phyloP scores from a whole-genome alignment of 208 protist species.

The Acanthamoeba castellanii region DNA sequence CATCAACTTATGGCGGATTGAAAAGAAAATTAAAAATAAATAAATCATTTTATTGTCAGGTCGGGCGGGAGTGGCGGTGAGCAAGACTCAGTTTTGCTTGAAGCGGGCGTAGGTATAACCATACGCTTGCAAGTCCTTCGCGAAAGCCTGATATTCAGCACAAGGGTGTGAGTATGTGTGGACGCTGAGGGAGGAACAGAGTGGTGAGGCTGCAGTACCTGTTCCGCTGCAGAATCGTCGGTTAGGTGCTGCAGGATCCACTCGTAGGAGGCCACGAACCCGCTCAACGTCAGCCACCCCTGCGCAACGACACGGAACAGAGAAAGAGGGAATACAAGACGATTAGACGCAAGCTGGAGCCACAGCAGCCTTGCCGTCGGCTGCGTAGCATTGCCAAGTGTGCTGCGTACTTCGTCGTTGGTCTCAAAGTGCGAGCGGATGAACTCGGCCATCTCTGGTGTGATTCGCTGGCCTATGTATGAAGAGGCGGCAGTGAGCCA shows the following conservation, averaged over 20 bases:
- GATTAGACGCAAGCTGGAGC: not conserved
- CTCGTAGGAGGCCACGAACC: conserved; percentile 49
- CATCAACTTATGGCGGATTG: too few species aligned
- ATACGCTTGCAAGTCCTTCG: conserved; percentile 21
- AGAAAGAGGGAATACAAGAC: not conserved
- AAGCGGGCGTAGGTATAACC: conserved; percentile 53
- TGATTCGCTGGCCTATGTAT: conserved; percentile 1
- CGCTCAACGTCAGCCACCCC: conserved; percentile 50
- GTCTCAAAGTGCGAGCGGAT: conserved; percentile 49
- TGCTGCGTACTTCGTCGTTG: conserved; percentile 6
- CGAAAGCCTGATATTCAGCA: not conserved
- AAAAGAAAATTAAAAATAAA: not conserved
- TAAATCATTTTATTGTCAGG: not conserved
- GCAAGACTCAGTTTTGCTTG: not conserved
- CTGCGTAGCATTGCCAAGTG: not conserved
- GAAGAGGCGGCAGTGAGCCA: not conserved
- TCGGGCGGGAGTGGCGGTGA: too few species aligned
- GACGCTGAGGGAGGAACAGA: too few species aligned
- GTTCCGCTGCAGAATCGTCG: not conserved
- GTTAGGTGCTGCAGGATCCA: conserved; percentile 19
- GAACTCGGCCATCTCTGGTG: conserved; percentile 49
- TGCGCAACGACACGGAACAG: not conserved
- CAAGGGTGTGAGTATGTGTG: not conserved
- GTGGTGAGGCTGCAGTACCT: not conserved
- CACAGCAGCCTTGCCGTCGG: too few species aligned